A percentile compares a stretch with the other conserved stretches of the same genome.
phyloP scores from a whole-genome alignment of 1,139 yeast species.

The Sugiyamaella pinicola region DNA sequence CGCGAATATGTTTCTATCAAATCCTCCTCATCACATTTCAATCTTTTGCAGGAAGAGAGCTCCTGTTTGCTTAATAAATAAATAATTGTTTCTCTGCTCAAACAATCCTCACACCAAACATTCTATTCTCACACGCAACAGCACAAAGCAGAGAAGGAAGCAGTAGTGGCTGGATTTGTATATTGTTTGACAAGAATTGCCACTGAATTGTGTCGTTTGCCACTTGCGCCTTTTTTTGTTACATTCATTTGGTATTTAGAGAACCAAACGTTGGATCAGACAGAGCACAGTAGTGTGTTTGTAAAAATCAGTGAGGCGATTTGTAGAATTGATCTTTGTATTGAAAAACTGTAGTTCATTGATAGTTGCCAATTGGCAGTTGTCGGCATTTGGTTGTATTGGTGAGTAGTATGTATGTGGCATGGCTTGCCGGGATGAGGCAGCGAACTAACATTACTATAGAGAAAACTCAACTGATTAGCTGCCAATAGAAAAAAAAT shows the following conservation, averaged over 20 bases:
- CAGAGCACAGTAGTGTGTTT: too few relatives aligned
- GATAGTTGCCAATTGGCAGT: constrained; percentile 8
- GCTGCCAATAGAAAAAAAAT: constrained; percentile 21
- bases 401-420: background rate
- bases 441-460: too few relatives aligned
- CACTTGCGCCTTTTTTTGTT: too few relatives aligned
- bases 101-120: constrained; percentile 2
- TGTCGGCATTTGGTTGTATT: background rate
- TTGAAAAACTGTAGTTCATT: too few relatives aligned
- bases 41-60: background rate
- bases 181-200: background rate
- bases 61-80: constrained; percentile 4
- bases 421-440: too few relatives aligned
- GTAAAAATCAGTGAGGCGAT: too few relatives aligned
- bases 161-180: background rate
- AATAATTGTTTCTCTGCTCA: too few relatives aligned
- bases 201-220: background rate
- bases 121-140: too few relatives aligned
- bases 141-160: too few relatives aligned
- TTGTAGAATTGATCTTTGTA: too few relatives aligned
- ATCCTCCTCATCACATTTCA: background rate
- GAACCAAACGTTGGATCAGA: background rate
- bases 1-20: background rate
- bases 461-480: background rate
- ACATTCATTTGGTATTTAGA: background rate